phyloP scores from a whole-genome alignment of 208 protist species.

The Trypanosoma melophagium region DNA sequence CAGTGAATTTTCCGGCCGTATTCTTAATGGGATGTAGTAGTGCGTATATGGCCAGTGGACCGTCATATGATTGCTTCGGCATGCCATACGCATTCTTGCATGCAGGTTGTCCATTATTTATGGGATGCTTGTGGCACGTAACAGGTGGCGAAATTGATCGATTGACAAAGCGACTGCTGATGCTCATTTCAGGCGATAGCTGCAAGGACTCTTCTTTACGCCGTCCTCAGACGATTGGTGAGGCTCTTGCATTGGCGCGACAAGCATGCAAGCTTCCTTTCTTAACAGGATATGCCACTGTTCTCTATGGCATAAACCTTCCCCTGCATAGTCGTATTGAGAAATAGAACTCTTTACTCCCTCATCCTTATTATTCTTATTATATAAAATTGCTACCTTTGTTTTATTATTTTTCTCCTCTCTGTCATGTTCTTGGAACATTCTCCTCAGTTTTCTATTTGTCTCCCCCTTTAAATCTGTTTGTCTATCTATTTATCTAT shows the following conservation, averaged over 20 bases:
- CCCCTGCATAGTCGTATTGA: background rate
- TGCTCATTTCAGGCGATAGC: slow-evolving; percentile 1
- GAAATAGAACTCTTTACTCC: background rate
- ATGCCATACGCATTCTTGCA: slow-evolving; percentile 77
- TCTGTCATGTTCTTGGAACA: background rate
- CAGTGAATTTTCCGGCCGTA: slow-evolving; percentile 20
- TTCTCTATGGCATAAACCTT: slow-evolving; percentile 63
- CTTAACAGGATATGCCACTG: slow-evolving; percentile 51
- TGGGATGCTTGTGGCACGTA: slow-evolving; percentile 81
- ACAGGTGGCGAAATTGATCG: slow-evolving; percentile 80
- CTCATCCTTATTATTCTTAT: background rate
- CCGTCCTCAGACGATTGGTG: slow-evolving; percentile 30
- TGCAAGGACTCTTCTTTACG: background rate
- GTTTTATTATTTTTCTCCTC: background rate
- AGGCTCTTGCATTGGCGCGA: slow-evolving; percentile 50
- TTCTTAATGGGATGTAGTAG: slow-evolving; percentile 87
- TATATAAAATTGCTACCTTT: background rate
- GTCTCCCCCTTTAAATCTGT: background rate
- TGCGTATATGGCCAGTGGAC: slow-evolving; percentile 41
- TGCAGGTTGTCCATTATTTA: slow-evolving; percentile 48
- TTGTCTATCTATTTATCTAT: background rate
- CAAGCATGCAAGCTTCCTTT: slow-evolving; percentile 53
- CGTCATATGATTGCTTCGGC: slow-evolving; percentile 45
- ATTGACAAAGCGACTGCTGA: slow-evolving; percentile 50
- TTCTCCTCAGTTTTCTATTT: background rate